Conservation (phyloP, 768 basidiomycete genomes). For the Trametes coccinea region DNA sequence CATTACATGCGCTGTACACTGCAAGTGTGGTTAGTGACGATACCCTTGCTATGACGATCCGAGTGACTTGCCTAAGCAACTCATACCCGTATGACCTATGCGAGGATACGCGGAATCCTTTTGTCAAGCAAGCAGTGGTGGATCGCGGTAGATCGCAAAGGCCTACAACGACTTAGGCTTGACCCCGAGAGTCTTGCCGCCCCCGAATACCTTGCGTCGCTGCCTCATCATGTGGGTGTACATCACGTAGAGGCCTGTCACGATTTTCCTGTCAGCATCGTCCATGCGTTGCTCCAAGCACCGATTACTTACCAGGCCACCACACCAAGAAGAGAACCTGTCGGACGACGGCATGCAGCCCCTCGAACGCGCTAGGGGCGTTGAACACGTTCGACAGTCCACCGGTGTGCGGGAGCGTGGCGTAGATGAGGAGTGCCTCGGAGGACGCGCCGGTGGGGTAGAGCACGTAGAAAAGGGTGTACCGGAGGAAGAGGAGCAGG, state of each 20-base stretch:
- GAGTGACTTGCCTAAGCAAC: conserved; percentile 6
- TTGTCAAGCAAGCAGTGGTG: too few relatives aligned
- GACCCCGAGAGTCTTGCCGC: conserved; percentile 35
- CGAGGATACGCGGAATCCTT: too few relatives aligned
- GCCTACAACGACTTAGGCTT: conserved; percentile 36
- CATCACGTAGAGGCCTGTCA: conserved; percentile 45
- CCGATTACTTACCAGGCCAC: conserved; percentile 77
- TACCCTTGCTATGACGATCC: neutral
- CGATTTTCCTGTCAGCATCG: neutral
- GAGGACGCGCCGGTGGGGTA: conserved; percentile 92
- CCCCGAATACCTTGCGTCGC: conserved; percentile 54
- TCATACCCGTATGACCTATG: too few relatives aligned
- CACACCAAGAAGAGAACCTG: conserved; percentile 70
- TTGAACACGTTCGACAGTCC: conserved; percentile 29
- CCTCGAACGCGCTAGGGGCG: conserved; percentile 43
- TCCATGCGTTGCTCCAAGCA: neutral
- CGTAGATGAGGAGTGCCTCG: conserved; percentile 82
- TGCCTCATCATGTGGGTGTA: conserved; percentile 63
- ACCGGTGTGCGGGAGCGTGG: conserved; percentile 63
- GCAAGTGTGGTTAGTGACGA: neutral
- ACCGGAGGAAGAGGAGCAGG: conserved; percentile 70
- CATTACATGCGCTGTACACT: conserved; percentile 1
- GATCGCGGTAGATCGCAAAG: too few relatives aligned
- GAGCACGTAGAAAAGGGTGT: conserved; percentile 91
- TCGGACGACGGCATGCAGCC: conserved; percentile 55